Base-by-base conservation (phyloP, 148 eudicot species). In the Vaccinium corymbosum region DNA sequence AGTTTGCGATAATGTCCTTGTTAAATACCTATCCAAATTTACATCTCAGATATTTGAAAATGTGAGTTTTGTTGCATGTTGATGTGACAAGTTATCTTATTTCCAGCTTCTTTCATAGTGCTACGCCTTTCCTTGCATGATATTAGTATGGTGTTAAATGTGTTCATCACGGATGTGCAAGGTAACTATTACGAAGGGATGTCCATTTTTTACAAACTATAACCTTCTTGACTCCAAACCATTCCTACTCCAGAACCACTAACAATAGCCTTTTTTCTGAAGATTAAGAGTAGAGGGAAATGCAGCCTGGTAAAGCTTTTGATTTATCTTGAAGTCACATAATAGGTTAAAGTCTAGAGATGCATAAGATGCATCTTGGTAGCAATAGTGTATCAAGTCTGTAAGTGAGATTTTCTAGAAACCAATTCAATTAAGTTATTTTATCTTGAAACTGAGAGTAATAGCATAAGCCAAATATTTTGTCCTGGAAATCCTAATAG, bases 341-440 rank as follows among this genome's bases (percentile, higher is more conserved):
- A 10, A 46, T 14, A 17, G 11, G 4, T 11, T 25, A 22, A 2
- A 3, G 72, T 16, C 76, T 76, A 29, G 27, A 51, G 38, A 52
- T 52, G 80, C 80, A 78, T 52, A 53, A 51, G 38, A 52, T 52
- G 80, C 80, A 78, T 78, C 48, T 25, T 78, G 53, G 29, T 78
- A 25, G 42, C 15, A 20, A 16, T 32, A 11, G 35, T 25, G 32
- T 66, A 66, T 25, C 32, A 66, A 2, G 15, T 66, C 32, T 25
- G 72, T 13, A 11, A 10, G 11, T 22, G 15, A 14, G 72, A 25
- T 66, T 66, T 62, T 25, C 14, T 22, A 25, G 35, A 22, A 66
- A 66, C 72, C 72, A 66, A 66, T 22, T 66, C 35, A 1, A 66
- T 25, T 35, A 32, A 25, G 14, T 66, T 66, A 22, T 11, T 10